phyloP scores from a whole-genome alignment of 805 yeast species.

The Metschnikowia kunwiensis region DNA sequence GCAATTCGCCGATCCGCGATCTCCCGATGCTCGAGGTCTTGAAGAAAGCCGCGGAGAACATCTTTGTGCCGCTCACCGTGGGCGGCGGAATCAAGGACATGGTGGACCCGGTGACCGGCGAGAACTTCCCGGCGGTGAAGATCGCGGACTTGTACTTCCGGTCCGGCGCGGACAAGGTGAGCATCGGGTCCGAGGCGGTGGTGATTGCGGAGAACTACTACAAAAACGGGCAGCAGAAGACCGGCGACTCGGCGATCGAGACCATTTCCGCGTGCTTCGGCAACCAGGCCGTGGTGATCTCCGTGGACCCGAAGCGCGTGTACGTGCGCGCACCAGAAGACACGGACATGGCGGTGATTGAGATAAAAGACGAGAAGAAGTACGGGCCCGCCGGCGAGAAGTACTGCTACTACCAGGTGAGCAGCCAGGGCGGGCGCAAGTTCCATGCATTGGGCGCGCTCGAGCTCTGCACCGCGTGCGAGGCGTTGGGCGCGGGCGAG shows the following conservation, averaged over 20 bases:
- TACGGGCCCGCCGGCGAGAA: conserved; percentile 85
- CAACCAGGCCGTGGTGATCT: conserved; percentile 94
- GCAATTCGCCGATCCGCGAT: conserved; percentile 89
- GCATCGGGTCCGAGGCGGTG: conserved; percentile 98
- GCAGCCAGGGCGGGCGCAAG: conserved; percentile 96
- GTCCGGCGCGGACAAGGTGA: conserved; percentile 97
- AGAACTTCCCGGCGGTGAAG: conserved; percentile 74
- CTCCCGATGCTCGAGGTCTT: conserved; percentile 95
- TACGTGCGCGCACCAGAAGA: conserved; percentile 64
- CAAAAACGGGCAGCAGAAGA: conserved; percentile 50
- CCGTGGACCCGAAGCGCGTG: conserved; percentile 94
- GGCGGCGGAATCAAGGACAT: conserved; percentile 98
- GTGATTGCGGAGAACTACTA: conserved; percentile 82
- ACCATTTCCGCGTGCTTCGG: conserved; percentile 91
- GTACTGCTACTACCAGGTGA: conserved; percentile 92
- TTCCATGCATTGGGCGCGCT: conserved; percentile 80
- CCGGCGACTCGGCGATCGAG: conserved; percentile 87
- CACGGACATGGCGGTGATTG: conserved; percentile 60
- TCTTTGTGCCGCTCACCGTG: conserved; percentile 95
- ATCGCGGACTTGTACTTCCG: conserved; percentile 90
- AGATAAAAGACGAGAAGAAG: conserved; percentile 48
- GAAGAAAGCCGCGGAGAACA: conserved; percentile 75
- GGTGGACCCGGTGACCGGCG: conserved; percentile 75
- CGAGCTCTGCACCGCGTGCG: conserved; percentile 86
- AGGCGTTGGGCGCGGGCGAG: conserved; percentile 95